Conservation (phyloP, 2,329 filamentous ascomycete genomes). For the Niveomyces coronatus region DNA sequence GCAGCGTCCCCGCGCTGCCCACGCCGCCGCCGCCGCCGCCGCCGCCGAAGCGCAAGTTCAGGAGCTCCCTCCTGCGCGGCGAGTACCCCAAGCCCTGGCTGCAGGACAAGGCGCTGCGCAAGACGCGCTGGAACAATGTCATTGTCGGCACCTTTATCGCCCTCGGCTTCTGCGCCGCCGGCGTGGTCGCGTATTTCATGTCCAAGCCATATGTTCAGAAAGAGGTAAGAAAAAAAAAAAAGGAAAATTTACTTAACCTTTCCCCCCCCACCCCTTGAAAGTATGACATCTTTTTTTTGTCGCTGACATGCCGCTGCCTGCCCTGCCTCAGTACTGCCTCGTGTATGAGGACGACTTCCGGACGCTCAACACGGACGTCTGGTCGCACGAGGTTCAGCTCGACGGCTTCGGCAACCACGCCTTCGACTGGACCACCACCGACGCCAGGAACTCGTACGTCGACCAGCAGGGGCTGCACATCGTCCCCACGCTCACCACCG, state of each 20-base stretch:
- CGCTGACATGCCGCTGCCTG: too few relatives aligned
- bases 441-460: constrained; percentile 35
- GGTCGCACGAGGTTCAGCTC: constrained; percentile 38
- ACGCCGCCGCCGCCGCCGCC: neutral
- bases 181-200: constrained; percentile 22
- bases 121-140: constrained; percentile 25
- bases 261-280: too few relatives aligned
- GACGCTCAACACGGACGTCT: constrained; percentile 31
- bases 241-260: too few relatives aligned
- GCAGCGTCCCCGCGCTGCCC: neutral
- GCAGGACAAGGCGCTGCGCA: constrained; percentile 20
- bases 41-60: constrained; percentile 16
- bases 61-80: constrained; percentile 23
- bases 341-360: constrained; percentile 40
- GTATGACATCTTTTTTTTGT: too few relatives aligned
- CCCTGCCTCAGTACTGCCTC: constrained; percentile 32
- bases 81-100: constrained; percentile 31
- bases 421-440: constrained; percentile 45
- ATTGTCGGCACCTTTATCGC: constrained; percentile 22
- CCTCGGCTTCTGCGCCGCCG: constrained; percentile 24
- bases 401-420: constrained; percentile 35
- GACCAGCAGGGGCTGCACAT: constrained; percentile 41
- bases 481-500: constrained; percentile 39
- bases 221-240: too few relatives aligned
- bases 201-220: constrained; percentile 17